These are phyloP conservation scores for Cicer pinnatifidum DNA, from an alignment of 306 rosid species.

Conservation along the genomic window DNA sequence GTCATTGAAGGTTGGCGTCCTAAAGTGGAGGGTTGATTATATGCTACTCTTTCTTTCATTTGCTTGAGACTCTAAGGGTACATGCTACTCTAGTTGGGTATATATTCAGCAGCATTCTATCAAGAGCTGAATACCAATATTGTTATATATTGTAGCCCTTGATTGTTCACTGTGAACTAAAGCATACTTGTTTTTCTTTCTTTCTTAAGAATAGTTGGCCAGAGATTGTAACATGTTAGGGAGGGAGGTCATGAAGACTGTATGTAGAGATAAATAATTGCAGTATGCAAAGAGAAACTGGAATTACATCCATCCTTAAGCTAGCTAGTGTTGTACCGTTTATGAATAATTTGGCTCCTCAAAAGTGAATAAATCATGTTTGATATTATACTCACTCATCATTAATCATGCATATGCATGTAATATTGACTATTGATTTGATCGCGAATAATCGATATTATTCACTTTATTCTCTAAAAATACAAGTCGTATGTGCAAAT, in stretches of 20 bases:
- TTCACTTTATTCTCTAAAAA: no score
- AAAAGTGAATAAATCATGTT: no score
- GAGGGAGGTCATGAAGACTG: constrained; percentile 14
- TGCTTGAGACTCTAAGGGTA: constrained; percentile 24
- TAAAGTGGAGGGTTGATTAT: constrained; percentile 72
- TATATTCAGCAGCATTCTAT: background rate
- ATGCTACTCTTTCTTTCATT: constrained; percentile 19
- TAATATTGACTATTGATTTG: no score
- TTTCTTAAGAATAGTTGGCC: constrained; percentile 33
- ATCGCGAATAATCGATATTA: no score
- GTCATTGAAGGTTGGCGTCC: constrained; percentile 96
- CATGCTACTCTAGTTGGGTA: constrained; percentile 22
- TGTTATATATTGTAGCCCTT: constrained; percentile 34
- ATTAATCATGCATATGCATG: no score
- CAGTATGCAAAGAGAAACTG: constrained; percentile 17
- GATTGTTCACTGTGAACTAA: constrained; percentile 5
- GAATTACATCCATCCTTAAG: background rate
- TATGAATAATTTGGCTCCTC: background rate
- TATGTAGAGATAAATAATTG: constrained; percentile 27
- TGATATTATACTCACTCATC: no score
- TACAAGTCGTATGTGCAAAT: no score
- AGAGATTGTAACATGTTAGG: constrained; percentile 35
- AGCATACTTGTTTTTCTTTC: background rate
- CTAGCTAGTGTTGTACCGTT: constrained; percentile 7
- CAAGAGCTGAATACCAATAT: constrained; percentile 19